Base-by-base conservation (phyloP, 352 stramenopile species). In the Phytophthora pini region DNA sequence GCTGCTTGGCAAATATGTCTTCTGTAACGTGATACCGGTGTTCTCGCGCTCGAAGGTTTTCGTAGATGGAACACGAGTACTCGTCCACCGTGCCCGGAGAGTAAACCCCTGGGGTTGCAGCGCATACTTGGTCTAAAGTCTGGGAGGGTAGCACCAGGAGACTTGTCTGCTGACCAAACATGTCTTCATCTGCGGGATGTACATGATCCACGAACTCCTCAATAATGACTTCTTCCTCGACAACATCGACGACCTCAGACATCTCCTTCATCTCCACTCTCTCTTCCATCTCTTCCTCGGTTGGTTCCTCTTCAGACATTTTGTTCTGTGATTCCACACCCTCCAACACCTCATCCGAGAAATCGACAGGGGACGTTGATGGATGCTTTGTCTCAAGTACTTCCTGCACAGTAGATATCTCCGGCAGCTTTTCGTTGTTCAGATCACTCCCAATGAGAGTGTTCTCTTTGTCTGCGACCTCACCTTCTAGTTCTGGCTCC, bases 21-120 rank as follows among this genome's bases (percentile, higher is more conserved):
- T 75, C 65, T 43, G 67, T 78, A 34, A 85, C 75, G 34, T 86
- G 80, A 48, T 82, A 81, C 2, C 61, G 49, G 38, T 80, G 64
- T 52, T 88, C 77, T 47, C 72, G 63, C 1, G 64, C 69, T 20
- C 76, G 62, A 55, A 88, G 67, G 41, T 65, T 83, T 65, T 77
- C 67, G 56, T 86, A 84, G 60, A 88, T 86, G 31, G 80, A 76
- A 53, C 69, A 68, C 20, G 68, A 70, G 48, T 88, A 88, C 54
- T 88, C 79, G 47, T 88, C 75, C n/a, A 71, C 44, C 17, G 72
- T 54, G 6, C 75, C 74, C 24, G 76, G 71, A 12, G 70, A 74
- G 61, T 83, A 85, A 46, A 66, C 31, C 10, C 43, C 49, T 48
- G 43, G 36, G 40, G 49, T 52, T 38, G 24, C 8, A 34, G 29